Conservation (phyloP, 768 basidiomycete genomes). For the Boletus tylopilopsis region DNA sequence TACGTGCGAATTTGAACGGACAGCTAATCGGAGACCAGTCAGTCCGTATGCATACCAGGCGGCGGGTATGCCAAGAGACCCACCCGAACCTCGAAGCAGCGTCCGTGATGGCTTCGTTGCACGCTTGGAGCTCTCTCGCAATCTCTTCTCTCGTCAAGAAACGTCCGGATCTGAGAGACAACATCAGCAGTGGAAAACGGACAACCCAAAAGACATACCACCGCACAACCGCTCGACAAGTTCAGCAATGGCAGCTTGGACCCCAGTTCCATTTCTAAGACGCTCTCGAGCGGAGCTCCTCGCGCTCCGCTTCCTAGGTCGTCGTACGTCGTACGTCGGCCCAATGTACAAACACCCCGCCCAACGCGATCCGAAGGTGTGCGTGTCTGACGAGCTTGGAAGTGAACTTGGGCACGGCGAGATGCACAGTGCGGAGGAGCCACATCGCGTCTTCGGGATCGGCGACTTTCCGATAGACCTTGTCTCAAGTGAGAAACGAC, state of each 20-base stretch:
- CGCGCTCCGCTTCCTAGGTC: no score
- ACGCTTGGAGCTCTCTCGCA: slow-evolving; percentile 45
- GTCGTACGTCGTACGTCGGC: no score
- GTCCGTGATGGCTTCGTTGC: slow-evolving; percentile 51
- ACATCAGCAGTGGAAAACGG: neutral
- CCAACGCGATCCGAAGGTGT: no score
- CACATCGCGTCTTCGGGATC: no score
- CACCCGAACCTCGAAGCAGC: slow-evolving; percentile 32
- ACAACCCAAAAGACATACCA: slow-evolving; percentile 35
- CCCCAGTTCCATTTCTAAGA: slow-evolving; percentile 59
- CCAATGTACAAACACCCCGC: no score
- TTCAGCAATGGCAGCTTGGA: slow-evolving; percentile 41
- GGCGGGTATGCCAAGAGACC: neutral
- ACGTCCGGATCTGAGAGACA: slow-evolving; percentile 40
- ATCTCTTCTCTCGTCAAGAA: slow-evolving; percentile 67
- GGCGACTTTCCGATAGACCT: no score
- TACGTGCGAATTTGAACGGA: slow-evolving; percentile 53
- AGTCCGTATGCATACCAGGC: neutral
- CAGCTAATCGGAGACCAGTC: slow-evolving; percentile 26
- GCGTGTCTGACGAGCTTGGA: no score
- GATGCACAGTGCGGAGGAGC: no score
- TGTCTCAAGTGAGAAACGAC: no score
- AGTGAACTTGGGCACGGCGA: no score
- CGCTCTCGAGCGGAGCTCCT: no score
- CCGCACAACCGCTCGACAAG: slow-evolving; percentile 38